These are phyloP conservation scores for Aspergillus brunneoviolaceus DNA, from an alignment of 2,329 filamentous ascomycete genomes.

Conservation along the genomic window DNA sequence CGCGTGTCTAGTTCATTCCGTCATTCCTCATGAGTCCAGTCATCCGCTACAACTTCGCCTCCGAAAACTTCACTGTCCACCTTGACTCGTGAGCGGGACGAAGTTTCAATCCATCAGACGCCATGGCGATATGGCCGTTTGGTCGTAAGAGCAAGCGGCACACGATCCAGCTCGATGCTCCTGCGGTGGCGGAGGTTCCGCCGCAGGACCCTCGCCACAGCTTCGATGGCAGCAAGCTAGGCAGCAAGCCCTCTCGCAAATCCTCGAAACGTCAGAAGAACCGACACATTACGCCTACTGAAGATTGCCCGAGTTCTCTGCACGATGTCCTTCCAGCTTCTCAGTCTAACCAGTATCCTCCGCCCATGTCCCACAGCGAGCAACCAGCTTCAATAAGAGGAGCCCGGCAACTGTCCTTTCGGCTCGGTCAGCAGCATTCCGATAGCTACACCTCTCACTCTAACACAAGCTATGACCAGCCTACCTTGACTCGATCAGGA, in stretches of 20 bases:
- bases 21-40: slow-evolving; percentile 30
- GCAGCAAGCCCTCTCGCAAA: slow-evolving; percentile 35
- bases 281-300: slow-evolving; percentile 28
- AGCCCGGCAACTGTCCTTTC: slow-evolving; percentile 11
- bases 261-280: slow-evolving; percentile 36
- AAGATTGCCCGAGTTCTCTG: slow-evolving; percentile 19
- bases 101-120: slow-evolving; percentile 21
- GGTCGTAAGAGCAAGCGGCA: slow-evolving; percentile 70
- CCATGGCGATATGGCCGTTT: slow-evolving; percentile 84
- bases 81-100: slow-evolving; percentile 23
- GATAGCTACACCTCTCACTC: slow-evolving; percentile 35
- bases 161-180: slow-evolving; percentile 56
- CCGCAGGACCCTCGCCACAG: slow-evolving; percentile 32
- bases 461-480: slow-evolving; percentile 41
- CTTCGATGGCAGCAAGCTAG: slow-evolving; percentile 27
- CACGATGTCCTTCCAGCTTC: slow-evolving; percentile 13
- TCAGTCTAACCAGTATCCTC: slow-evolving; percentile 20
- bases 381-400: slow-evolving; percentile 20
- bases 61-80: slow-evolving; percentile 19
- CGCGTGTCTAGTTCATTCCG: slow-evolving; percentile 16
- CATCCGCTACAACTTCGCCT: slow-evolving; percentile 18
- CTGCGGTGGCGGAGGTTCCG: slow-evolving; percentile 45
- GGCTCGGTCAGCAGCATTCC: slow-evolving; percentile 8
- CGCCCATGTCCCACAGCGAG: slow-evolving; percentile 24
- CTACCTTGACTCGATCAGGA: slow-evolving; percentile 45